Evolutionary conservation across 331 rosid species (phyloP).

Genomic region (Dryas integrifolia): DNA sequence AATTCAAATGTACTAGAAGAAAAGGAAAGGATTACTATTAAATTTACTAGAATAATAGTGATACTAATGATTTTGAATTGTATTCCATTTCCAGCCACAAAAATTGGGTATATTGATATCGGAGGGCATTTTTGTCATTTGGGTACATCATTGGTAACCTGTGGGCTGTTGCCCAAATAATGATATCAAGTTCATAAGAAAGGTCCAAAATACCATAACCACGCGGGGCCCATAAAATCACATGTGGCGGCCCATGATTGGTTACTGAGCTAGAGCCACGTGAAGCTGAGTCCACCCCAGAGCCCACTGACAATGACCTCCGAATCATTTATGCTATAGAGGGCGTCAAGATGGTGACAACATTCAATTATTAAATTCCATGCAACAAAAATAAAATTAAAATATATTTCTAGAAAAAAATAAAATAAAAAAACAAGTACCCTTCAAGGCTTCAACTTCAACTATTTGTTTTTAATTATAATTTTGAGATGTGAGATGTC

Average conservation of each 20-base stretch:
- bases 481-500: not conserved
- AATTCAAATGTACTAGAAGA: not conserved
- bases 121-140: not conserved
- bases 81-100: no score
- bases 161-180: not conserved
- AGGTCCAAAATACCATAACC: constrained; percentile 4
- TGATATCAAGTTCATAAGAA: not conserved
- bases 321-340: not conserved
- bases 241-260: not conserved
- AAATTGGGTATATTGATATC: no score
- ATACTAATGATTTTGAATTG: no score
- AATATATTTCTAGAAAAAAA: not conserved
- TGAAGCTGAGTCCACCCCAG: not conserved
- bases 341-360: constrained; percentile 8
- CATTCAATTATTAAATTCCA: constrained; percentile 13
- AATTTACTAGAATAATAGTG: not conserved
- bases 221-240: not conserved
- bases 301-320: not conserved
- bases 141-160: not conserved
- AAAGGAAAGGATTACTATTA: not conserved
- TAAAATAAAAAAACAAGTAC: not conserved
- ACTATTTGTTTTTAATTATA: not conserved
- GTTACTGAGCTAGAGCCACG: not conserved
- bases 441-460: not conserved
- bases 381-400: not conserved